Evolutionary conservation across 75 land plant genomes (phyloP), one percentile per base, ranked within the genome.

Genomic region (Selaginella moellendorffii): DNA sequence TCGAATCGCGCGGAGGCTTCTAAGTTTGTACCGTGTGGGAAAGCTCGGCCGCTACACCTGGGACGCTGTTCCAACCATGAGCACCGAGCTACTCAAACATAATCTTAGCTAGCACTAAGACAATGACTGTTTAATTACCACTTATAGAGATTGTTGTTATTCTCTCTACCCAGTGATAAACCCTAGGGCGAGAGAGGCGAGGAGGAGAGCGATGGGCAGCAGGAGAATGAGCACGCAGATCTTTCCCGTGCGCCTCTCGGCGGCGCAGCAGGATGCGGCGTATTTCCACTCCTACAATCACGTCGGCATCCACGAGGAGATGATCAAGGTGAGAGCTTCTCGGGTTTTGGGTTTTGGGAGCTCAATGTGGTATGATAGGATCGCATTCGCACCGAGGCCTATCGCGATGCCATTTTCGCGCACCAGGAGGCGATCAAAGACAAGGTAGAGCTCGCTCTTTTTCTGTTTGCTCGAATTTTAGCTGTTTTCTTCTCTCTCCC

Each of bases 271-370:
- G 63, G 98, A 93, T 67, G 65, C 67, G 25, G 85, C 86, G 17
- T 92, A 93, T 66, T 93, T 93, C 67, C 68, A 84, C 20, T 77
- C 96, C 25, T 93, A 93, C 53, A 65, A 92, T 28, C 90, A 93
- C 54, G 71, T 93, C n/a, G 98, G 98, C 26, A 79, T 93, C 60
- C 98, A 93, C 61, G 98, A 88, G 54, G 98, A 93, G 61, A 93
- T 93, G 98, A 81, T 93, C 76, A 93, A 88, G 96, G 97, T 88
- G 0, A 21, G 5, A 5, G 14, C 22, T 18, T 24, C 23, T 62
- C 29, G n/a, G n/a, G n/a, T n/a, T n/a, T n/a, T n/a, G n/a, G n/a
- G n/a, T n/a, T n/a, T n/a, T n/a, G n/a, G n/a, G n/a, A n/a, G n/a
- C n/a, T n/a, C n/a, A n/a, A n/a, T n/a, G n/a, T n/a, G n/a, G n/a